Conservation (phyloP, 2,329 filamentous ascomycete genomes). For the Penicillium fuscoglaucum region DNA sequence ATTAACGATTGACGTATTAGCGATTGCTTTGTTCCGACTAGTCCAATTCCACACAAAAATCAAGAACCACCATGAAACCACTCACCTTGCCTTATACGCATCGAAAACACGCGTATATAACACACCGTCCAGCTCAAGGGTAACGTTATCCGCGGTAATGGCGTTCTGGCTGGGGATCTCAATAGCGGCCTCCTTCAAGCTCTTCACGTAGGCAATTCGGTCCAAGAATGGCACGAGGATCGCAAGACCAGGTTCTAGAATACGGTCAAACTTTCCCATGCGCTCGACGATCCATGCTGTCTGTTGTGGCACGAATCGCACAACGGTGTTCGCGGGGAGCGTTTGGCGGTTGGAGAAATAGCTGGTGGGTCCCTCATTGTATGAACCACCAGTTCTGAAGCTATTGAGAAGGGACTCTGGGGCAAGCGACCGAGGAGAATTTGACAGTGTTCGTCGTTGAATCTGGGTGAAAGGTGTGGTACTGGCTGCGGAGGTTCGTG, state of each 20-base stretch:
- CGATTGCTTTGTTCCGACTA: background rate
- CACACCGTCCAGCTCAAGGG: slow-evolving; percentile 91
- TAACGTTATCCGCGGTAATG: slow-evolving; percentile 98
- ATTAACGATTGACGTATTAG: slow-evolving; percentile 1
- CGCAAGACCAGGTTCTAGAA: slow-evolving; percentile 87
- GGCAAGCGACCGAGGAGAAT: slow-evolving; percentile 29
- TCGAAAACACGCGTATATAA: slow-evolving; percentile 96
- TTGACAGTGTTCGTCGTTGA: slow-evolving; percentile 35
- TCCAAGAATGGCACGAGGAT: slow-evolving; percentile 88
- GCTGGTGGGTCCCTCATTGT: slow-evolving; percentile 57
- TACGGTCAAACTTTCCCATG: slow-evolving; percentile 96
- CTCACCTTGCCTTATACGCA: slow-evolving; percentile 92
- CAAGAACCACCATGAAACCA: background rate
- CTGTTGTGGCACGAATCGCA: slow-evolving; percentile 98
- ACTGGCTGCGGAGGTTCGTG: slow-evolving; percentile 15
- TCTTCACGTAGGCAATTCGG: slow-evolving; percentile 96
- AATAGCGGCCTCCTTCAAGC: slow-evolving; percentile 90
- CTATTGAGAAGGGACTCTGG: slow-evolving; percentile 38
- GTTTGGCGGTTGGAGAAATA: slow-evolving; percentile 69
- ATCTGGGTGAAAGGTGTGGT: slow-evolving; percentile 26
- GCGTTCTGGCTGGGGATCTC: slow-evolving; percentile 97
- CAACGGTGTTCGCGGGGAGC: slow-evolving; percentile 87
- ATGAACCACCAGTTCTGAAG: slow-evolving; percentile 26
- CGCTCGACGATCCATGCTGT: slow-evolving; percentile 99
- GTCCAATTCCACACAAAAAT: slow-evolving; percentile 7